phyloP scores from a whole-genome alignment of 2,329 filamentous ascomycete genomes.

The Myriosclerotinia duriaeana region DNA sequence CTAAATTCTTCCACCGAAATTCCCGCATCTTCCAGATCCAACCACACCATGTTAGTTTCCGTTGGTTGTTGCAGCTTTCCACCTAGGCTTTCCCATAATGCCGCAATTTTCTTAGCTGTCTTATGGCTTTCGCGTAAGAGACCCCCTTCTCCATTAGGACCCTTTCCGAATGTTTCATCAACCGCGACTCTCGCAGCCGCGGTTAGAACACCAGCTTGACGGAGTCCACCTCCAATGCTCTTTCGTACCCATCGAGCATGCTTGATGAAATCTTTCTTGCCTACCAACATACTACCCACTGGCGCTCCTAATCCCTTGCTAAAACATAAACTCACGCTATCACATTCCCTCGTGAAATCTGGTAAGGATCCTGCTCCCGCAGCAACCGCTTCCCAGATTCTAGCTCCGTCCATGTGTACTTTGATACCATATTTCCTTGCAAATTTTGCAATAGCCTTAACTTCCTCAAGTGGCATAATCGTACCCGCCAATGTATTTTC shows the following conservation, averaged over 20 bases:
- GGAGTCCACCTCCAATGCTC: conserved; percentile 73
- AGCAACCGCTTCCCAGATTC: conserved; percentile 78
- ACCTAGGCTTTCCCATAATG: conserved; percentile 59
- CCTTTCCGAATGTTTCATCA: conserved; percentile 71
- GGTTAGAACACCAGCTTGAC: conserved; percentile 74
- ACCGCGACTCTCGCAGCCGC: conserved; percentile 75
- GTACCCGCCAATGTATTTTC: conserved; percentile 84
- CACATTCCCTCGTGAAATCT: conserved; percentile 68
- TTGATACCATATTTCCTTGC: conserved; percentile 62
- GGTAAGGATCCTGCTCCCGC: conserved; percentile 65
- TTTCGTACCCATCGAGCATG: conserved; percentile 76
- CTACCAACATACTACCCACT: conserved; percentile 73
- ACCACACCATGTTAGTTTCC: conserved; percentile 75
- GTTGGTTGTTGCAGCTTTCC: conserved; percentile 60
- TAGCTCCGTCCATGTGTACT: conserved; percentile 76
- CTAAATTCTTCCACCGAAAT: conserved; percentile 54
- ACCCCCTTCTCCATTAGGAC: conserved; percentile 58
- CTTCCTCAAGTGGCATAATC: conserved; percentile 73
- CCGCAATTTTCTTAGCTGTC: conserved; percentile 60
- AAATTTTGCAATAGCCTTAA: conserved; percentile 67
- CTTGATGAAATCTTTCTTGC: conserved; percentile 54
- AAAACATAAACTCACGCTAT: conserved; percentile 76
- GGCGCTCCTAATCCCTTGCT: conserved; percentile 81
- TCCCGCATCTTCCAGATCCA: conserved; percentile 60
- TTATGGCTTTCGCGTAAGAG: conserved; percentile 60